Evolutionary conservation across 2,329 filamentous ascomycete genomes (phyloP).

Genomic region (Pestalotiopsis sp.): DNA sequence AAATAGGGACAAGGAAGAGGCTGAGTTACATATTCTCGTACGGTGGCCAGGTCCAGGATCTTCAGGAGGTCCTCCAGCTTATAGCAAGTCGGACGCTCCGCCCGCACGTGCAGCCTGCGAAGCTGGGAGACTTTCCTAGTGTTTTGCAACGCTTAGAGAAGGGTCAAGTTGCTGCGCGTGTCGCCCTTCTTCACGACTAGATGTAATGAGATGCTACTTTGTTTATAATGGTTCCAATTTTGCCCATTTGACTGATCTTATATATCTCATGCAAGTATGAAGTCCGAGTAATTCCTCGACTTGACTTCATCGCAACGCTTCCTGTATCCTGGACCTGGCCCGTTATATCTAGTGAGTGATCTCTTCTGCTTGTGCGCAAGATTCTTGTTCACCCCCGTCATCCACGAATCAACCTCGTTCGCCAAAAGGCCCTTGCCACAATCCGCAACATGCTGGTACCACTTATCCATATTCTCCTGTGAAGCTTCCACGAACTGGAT

Average conservation of each 20-base stretch:
- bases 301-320: constrained; percentile 1
- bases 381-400: constrained; percentile 58
- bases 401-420: constrained; percentile 55
- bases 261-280: background rate
- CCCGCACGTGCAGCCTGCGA: constrained; percentile 36
- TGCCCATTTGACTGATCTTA: background rate
- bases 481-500: constrained; percentile 42
- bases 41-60: constrained; percentile 40
- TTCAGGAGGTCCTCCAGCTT: constrained; percentile 38
- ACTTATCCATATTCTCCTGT: constrained; percentile 37
- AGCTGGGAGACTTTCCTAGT: constrained; percentile 34
- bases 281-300: constrained; percentile 3
- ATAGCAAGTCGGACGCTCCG: constrained; percentile 34
- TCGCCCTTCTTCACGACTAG: constrained; percentile 23
- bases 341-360: constrained; percentile 48
- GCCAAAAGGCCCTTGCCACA: constrained; percentile 45
- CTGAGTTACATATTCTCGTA: constrained; percentile 45
- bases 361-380: constrained; percentile 46
- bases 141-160: constrained; percentile 35
- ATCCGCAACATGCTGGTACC: constrained; percentile 51
- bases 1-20: constrained; percentile 43
- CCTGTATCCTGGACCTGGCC: constrained; percentile 45
- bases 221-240: background rate
- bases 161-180: constrained; percentile 33
- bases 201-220: background rate